A percentile compares a stretch with the other conserved stretches of the same genome.
Conservation (phyloP, 192 early-diverging fungal species). For the Helicostylum pulchrum region DNA sequence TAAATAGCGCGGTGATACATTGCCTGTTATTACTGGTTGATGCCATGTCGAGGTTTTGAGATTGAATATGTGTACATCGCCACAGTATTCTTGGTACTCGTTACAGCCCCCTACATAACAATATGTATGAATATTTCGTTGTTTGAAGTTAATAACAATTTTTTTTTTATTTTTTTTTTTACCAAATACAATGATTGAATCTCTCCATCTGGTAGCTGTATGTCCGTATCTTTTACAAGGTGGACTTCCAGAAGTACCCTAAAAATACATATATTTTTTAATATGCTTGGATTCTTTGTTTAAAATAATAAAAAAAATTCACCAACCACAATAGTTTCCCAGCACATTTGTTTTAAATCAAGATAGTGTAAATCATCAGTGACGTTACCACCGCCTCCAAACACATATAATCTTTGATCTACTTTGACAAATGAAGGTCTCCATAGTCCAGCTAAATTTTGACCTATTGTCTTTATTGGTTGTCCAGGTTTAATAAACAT, state of each 20-base stretch:
- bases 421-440: conserved; percentile 52
- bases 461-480: conserved; percentile 47
- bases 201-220: conserved; percentile 53
- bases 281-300: no score
- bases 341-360: conserved; percentile 42
- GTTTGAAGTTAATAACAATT: neutral
- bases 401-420: conserved; percentile 49
- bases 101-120: conserved; percentile 45
- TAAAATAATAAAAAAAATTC: no score
- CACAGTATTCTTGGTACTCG: conserved; percentile 48
- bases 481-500: conserved; percentile 36
- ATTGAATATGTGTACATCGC: conserved; percentile 59
- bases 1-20: conserved; percentile 44
- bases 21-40: conserved; percentile 48
- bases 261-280: no score
- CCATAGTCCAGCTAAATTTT: conserved; percentile 54
- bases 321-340: conserved; percentile 49
- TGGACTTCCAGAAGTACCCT: conserved; percentile 34
- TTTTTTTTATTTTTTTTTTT: no score
- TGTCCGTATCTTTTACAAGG: conserved; percentile 59
- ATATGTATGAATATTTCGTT: neutral
- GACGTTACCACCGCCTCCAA: conserved; percentile 55
- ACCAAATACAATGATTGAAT: conserved; percentile 54
- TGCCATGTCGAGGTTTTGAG: conserved; percentile 50
- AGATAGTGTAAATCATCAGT: conserved; percentile 56